A percentile compares a stretch with the other conserved stretches of the same genome.
phyloP scores from a whole-genome alignment of 306 rosid genomes.

The Quercus glauca region DNA sequence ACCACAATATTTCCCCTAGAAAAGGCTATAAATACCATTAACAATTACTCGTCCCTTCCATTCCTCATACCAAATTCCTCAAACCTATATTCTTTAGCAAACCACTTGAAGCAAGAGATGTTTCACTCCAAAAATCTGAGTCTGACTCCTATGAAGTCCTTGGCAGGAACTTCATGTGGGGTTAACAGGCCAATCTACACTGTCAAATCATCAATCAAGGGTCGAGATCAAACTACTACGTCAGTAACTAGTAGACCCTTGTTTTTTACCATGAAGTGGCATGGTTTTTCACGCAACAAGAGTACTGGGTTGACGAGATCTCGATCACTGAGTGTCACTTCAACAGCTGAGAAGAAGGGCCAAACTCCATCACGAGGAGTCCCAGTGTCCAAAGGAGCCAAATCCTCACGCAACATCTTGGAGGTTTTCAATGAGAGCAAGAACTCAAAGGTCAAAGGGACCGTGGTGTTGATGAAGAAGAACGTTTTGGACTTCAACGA shows the following conservation, averaged over 20 bases:
- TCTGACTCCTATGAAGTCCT: neutral
- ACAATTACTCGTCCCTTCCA: neutral
- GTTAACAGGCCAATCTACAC: neutral
- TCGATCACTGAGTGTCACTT: neutral
- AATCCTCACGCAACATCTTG: neutral
- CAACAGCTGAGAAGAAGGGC: neutral
- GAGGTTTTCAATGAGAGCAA: neutral
- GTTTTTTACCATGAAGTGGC: neutral
- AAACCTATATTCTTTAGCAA: neutral
- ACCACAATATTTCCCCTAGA: neutral
- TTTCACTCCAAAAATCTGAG: neutral
- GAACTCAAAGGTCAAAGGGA: conserved; percentile 22
- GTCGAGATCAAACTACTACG: neutral
- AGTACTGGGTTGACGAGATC: neutral
- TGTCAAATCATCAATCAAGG: neutral
- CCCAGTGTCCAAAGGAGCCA: neutral
- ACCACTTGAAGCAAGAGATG: neutral
- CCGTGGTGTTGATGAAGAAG: conserved; percentile 37
- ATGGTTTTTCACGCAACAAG: neutral
- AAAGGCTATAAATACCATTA: neutral
- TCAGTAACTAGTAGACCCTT: neutral
- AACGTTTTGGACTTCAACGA: conserved; percentile 33
- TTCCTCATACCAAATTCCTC: neutral
- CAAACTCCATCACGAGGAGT: neutral
- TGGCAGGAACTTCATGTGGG: neutral